Percentiles rank a stretch among this genome's conserved stretches.
phyloP scores from a whole-genome alignment of 139 green algal genomes.

The Ostreobium quekettii region DNA sequence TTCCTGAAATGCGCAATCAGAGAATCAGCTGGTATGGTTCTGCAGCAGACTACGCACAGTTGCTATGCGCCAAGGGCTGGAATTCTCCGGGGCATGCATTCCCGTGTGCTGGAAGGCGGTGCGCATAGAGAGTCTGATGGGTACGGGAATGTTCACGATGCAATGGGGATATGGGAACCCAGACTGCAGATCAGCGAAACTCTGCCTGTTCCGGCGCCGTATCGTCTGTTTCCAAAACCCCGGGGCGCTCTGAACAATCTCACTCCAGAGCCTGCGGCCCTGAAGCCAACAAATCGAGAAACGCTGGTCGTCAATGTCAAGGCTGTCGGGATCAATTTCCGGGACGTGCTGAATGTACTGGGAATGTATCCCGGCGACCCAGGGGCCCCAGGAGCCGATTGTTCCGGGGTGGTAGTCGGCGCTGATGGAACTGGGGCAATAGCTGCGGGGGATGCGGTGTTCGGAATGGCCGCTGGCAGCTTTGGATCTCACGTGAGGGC shows the following conservation, averaged over 20 bases:
- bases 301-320: constrained; percentile 47
- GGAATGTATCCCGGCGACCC: constrained; percentile 80
- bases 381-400: constrained; percentile 62
- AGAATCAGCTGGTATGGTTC: too few relatives aligned
- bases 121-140: too few relatives aligned
- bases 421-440: constrained; percentile 14
- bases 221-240: constrained; percentile 37
- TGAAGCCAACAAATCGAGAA: too few relatives aligned
- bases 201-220: background rate
- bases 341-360: constrained; percentile 60
- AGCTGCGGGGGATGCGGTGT: constrained; percentile 53
- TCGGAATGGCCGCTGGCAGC: constrained; percentile 68
- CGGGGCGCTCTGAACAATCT: constrained; percentile 41
- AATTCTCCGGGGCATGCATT: too few relatives aligned
- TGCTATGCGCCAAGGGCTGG: too few relatives aligned
- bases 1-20: too few relatives aligned
- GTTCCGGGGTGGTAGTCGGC: constrained; percentile 62
- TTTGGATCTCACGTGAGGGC: constrained; percentile 54
- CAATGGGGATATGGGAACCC: background rate
- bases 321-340: constrained; percentile 76
- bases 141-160: background rate
- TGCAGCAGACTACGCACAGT: too few relatives aligned
- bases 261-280: constrained; percentile 21
- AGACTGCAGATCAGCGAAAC: background rate
- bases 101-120: too few relatives aligned